These are phyloP conservation scores for Chaetomiaceae sp. DNA, from an alignment of 2,329 filamentous ascomycete species.

Conservation along the genomic window DNA sequence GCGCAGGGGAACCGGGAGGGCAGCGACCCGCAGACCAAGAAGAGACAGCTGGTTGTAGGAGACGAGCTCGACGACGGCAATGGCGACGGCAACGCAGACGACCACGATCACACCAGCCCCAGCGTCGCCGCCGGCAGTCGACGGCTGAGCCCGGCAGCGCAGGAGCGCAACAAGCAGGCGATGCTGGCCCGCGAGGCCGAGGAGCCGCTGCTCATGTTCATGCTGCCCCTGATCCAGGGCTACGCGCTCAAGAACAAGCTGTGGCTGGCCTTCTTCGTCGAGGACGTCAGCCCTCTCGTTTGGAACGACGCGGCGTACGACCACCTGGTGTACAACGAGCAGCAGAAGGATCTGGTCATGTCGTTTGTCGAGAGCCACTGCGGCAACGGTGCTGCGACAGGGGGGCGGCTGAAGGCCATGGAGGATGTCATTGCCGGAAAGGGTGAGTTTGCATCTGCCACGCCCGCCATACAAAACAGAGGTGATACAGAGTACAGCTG, in stretches of 20 bases:
- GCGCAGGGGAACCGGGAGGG: constrained; percentile 32
- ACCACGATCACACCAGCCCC: background rate
- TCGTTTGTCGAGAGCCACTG: constrained; percentile 43
- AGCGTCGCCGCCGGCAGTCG: constrained; percentile 10
- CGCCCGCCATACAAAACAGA: too few species aligned
- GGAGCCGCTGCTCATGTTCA: constrained; percentile 32
- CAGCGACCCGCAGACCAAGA: constrained; percentile 27
- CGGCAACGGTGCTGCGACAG: background rate
- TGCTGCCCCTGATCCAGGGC: constrained; percentile 37
- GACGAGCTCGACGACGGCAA: background rate
- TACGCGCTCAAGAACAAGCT: constrained; percentile 42
- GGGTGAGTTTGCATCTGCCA: constrained; percentile 19
- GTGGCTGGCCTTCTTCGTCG: constrained; percentile 37
- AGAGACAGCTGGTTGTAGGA: constrained; percentile 16
- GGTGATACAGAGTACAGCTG: too few species aligned
- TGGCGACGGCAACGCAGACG: constrained; percentile 4
- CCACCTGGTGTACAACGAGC: constrained; percentile 41
- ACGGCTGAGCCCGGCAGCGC: constrained; percentile 30
- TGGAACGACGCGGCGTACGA: constrained; percentile 43
- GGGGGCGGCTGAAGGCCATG: constrained; percentile 16
- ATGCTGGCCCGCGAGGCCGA: constrained; percentile 34
- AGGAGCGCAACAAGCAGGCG: constrained; percentile 33
- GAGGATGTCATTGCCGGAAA: constrained; percentile 40
- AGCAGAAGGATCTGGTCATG: constrained; percentile 42
- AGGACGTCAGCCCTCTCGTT: constrained; percentile 36